Evolutionary conservation across 2,329 filamentous ascomycete genomes (phyloP).

Genomic region (Fonsecaea erecta): DNA sequence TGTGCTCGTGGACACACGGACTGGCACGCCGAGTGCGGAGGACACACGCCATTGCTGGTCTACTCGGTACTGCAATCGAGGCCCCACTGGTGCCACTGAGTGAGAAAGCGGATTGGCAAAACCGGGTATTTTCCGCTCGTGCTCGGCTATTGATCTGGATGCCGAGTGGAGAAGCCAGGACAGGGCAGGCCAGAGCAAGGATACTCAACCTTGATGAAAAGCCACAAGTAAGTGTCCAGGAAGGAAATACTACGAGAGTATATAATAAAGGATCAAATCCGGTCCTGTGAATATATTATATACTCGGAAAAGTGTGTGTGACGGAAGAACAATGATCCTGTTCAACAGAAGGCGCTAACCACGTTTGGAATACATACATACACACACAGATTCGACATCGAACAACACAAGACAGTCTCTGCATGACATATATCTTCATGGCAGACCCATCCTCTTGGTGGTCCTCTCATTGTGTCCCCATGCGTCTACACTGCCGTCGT

Average conservation of each 20-base stretch:
- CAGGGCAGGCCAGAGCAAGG: too few species aligned
- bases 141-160: conserved; percentile 21
- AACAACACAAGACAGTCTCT: background rate
- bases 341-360: too few species aligned
- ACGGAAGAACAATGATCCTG: too few species aligned
- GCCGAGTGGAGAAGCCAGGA: conserved; percentile 14
- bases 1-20: too few species aligned
- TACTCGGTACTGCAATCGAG: background rate
- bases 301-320: too few species aligned
- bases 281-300: too few species aligned
- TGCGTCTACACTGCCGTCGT: conserved; percentile 51
- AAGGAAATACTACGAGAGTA: background rate
- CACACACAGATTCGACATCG: too few species aligned
- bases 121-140: conserved; percentile 12
- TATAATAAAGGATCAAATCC: too few species aligned
- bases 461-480: conserved; percentile 51
- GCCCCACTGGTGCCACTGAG: too few species aligned
- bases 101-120: conserved; percentile 1
- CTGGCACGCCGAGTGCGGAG: background rate
- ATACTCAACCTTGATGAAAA: too few species aligned
- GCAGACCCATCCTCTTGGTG: conserved; percentile 41
- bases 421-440: conserved; percentile 24
- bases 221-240: background rate
- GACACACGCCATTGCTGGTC: background rate
- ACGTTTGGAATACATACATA: too few species aligned